These are phyloP conservation scores for Amanita phalloides DNA, from an alignment of 768 basidiomycete genomes.

Conservation along the genomic window DNA sequence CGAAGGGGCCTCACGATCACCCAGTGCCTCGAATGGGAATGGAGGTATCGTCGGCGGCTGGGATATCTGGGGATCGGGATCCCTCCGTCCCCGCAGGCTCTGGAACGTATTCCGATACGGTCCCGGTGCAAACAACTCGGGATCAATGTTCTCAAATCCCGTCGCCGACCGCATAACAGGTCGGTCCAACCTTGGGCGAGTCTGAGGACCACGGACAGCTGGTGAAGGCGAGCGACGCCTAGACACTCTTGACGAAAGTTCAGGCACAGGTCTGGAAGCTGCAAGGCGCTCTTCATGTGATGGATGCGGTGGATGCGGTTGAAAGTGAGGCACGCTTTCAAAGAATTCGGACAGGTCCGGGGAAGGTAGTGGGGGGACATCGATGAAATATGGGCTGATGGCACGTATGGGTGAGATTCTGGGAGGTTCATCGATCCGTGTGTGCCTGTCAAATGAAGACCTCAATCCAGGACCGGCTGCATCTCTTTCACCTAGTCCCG, in stretches of 20 bases:
- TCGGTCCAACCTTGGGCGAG: neutral
- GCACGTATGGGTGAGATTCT: neutral
- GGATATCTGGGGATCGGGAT: conserved; percentile 7
- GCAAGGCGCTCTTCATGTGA: neutral
- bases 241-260: neutral
- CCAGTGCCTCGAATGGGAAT: conserved; percentile 22
- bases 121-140: conserved; percentile 30
- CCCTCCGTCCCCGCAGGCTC: conserved; percentile 12
- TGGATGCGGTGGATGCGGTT: neutral
- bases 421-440: neutral
- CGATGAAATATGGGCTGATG: conserved; percentile 5
- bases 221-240: conserved; percentile 2
- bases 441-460: conserved; percentile 1
- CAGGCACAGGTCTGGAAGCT: neutral
- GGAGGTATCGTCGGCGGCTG: conserved; percentile 27
- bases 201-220: neutral
- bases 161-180: neutral
- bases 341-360: conserved; percentile 20
- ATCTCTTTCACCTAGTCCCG: neutral
- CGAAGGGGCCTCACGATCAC: neutral
- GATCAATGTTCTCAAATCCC: conserved; percentile 16
- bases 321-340: conserved; percentile 9
- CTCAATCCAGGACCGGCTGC: neutral
- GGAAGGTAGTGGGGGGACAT: conserved; percentile 18
- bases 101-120: conserved; percentile 39